Evolutionary conservation across 2,329 filamentous ascomycete species (phyloP).

Genomic region (Trichoderma harzianum): DNA sequence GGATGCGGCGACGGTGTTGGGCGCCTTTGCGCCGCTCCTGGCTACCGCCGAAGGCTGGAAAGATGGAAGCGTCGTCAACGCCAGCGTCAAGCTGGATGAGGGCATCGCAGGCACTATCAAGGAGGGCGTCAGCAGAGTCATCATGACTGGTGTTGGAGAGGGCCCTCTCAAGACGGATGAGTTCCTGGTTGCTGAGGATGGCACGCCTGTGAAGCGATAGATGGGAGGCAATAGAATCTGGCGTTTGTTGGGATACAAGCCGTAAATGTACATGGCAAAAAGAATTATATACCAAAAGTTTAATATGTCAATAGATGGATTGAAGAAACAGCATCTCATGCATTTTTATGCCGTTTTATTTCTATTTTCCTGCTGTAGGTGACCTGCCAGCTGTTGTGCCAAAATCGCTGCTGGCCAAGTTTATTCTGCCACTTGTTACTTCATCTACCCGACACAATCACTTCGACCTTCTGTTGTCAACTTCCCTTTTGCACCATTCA

Average conservation of each 20-base stretch:
- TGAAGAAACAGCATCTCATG: neutral
- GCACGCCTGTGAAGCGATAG: conserved; percentile 43
- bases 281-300: neutral
- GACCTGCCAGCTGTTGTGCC: neutral
- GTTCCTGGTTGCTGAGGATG: conserved; percentile 68
- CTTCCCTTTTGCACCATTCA: conserved; percentile 2
- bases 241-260: conserved; percentile 7
- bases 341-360: neutral
- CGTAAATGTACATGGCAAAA: neutral
- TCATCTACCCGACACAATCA: neutral
- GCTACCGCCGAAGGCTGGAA: conserved; percentile 69
- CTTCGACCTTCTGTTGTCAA: neutral
- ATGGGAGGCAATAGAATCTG: neutral
- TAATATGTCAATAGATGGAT: neutral
- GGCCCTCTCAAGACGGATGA: conserved; percentile 79
- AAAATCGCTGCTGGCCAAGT: neutral
- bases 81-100: conserved; percentile 60
- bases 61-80: conserved; percentile 50
- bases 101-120: conserved; percentile 64
- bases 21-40: conserved; percentile 69
- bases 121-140: conserved; percentile 81
- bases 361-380: neutral
- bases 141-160: conserved; percentile 86
- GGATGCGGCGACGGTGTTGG: conserved; percentile 69
- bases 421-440: neutral